Conservation (phyloP, 2,329 filamentous ascomycete species). For the Stachybotrys elegans region DNA sequence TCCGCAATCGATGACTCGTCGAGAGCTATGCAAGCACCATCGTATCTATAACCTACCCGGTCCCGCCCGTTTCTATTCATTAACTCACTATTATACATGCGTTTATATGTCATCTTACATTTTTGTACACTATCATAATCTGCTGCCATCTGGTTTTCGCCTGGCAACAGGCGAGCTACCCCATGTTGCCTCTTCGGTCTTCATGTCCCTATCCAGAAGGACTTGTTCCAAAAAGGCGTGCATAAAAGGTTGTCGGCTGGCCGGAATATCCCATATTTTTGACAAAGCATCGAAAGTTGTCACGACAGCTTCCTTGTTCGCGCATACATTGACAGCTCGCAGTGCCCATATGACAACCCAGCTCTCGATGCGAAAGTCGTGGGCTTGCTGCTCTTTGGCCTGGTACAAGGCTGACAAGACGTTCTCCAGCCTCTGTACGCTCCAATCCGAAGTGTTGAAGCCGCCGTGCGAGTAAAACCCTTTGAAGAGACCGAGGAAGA, state of each 20-base stretch:
- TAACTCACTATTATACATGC: background rate
- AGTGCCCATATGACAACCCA: slow-evolving; percentile 60
- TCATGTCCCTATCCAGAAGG: slow-evolving; percentile 27
- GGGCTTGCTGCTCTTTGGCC: slow-evolving; percentile 41
- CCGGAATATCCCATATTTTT: slow-evolving; percentile 39
- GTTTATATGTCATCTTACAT: background rate
- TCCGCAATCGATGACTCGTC: too few species aligned
- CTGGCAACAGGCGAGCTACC: slow-evolving; percentile 15
- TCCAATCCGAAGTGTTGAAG: slow-evolving; percentile 63
- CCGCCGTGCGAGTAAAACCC: slow-evolving; percentile 75
- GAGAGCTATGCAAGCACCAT: too few species aligned
- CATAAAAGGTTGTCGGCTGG: slow-evolving; percentile 39
- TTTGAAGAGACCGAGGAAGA: slow-evolving; percentile 78
- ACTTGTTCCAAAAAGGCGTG: slow-evolving; percentile 39
- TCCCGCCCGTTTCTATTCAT: background rate
- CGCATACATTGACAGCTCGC: slow-evolving; percentile 58
- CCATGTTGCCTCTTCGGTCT: slow-evolving; percentile 18
- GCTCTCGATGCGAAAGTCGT: slow-evolving; percentile 46
- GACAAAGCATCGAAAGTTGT: slow-evolving; percentile 48
- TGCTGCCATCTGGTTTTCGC: slow-evolving; percentile 21
- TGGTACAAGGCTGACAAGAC: slow-evolving; percentile 62
- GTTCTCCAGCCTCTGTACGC: slow-evolving; percentile 57
- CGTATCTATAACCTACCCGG: too few species aligned
- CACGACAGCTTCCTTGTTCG: slow-evolving; percentile 44
- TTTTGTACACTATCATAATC: slow-evolving; percentile 17